A percentile compares a stretch with the other conserved stretches of the same genome.
These are phyloP conservation scores for Brassica napus DNA, from an alignment of 345 rosid genomes.

Conservation along the genomic window Da-Ae NC_063440.1:9150001-9150500, in stretches of 20 bases:
- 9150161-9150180: constrained; percentile 94
- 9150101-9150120: constrained; percentile 76
- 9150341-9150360: background rate
- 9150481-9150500: background rate
- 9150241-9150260: background rate
- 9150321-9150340: background rate
- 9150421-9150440: background rate
- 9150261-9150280: background rate
- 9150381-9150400: background rate
- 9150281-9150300: constrained; percentile 55
- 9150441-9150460: background rate
- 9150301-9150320: constrained; percentile 69
- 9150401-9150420: background rate
- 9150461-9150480: background rate
- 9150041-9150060: background rate
- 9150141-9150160: constrained; percentile 90
- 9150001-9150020: constrained; percentile 6
- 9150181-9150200: constrained; percentile 94
- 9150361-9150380: background rate
- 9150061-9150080: background rate
- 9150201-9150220: constrained; percentile 64
- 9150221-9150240: constrained; percentile 11
- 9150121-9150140: constrained; percentile 39
- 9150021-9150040: background rate
- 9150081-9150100: background rate